phyloP scores from a whole-genome alignment of 768 basidiomycete species.

The Suillus luteus region DNA sequence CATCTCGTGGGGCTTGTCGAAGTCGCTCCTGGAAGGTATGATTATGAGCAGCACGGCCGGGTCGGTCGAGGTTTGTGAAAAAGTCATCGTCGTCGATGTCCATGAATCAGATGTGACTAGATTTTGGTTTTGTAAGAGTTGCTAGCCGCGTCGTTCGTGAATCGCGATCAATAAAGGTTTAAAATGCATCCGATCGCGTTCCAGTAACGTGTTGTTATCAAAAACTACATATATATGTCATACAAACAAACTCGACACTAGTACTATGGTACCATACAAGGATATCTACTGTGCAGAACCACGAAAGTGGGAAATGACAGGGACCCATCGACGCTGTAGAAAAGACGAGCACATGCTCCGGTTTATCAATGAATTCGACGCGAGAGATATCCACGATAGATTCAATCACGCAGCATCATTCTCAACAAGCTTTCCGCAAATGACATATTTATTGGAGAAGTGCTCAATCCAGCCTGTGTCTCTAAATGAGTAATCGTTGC shows the following conservation, averaged over 20 bases:
- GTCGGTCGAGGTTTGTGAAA: slow-evolving; percentile 28
- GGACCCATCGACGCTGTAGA: neutral
- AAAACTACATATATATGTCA: neutral
- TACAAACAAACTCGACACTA: neutral
- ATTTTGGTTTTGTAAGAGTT: slow-evolving; percentile 1
- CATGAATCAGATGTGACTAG: slow-evolving; percentile 13
- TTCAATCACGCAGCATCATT: slow-evolving; percentile 51
- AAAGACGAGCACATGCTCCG: neutral
- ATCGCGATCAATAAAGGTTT: neutral
- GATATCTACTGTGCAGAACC: neutral
- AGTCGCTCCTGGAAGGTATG: slow-evolving; percentile 38
- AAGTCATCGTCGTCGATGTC: slow-evolving; percentile 32
- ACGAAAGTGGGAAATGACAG: neutral
- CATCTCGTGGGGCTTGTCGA: slow-evolving; percentile 36
- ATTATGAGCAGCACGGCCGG: neutral
- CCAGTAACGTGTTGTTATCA: neutral
- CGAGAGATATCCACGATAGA: neutral
- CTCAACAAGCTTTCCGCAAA: slow-evolving; percentile 87
- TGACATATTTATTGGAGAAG: slow-evolving; percentile 89
- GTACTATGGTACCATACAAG: neutral
- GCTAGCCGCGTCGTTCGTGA: neutral
- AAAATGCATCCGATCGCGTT: slow-evolving; percentile 13
- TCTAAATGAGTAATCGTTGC: slow-evolving; percentile 10
- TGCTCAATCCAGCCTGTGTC: slow-evolving; percentile 89
- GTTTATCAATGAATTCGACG: neutral